Base-by-base conservation (phyloP, 2,329 filamentous ascomycete genomes). In the Monosporascus ibericus region DNA sequence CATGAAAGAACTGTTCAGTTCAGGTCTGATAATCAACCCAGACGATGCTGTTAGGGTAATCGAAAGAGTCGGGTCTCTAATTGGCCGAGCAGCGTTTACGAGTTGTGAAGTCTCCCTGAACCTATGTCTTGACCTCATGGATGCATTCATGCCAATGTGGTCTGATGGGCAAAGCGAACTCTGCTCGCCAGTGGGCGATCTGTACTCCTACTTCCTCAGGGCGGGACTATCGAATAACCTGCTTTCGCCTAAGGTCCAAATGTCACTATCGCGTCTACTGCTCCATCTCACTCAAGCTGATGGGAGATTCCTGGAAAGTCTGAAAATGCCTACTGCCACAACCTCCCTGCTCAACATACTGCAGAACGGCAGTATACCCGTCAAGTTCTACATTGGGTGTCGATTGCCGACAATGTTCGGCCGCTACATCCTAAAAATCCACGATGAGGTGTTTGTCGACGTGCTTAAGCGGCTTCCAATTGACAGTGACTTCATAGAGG, bases 391-490 rank as follows among this genome's bases (percentile, higher is more conserved):
- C 54, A 81, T 96, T 50, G 86, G 87, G 0, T 75, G 82, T 51
- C 78, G 79, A 3, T 74, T 97, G 18, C 82, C 90, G 0, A 75
- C 76, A 6, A 77, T 99, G 25, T 99, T 99, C 67, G 80, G 84
- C 14, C 78, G 88, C 2, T 97, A 88, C 63, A 78, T 92, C n/a
- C 77, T 96, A 1, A 87, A 86, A 59, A 77, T 87, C 46, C 94
- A 99, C 61, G 89, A 95, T 52, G 81, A 84, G 6, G 82, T 97
- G 15, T 90, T 96, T 57, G 78, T 90, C 37, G 90, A 97, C 64
- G 80, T 99, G 14, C 74, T 95, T n/a, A 77, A 82, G 18, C 88
- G 79, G 59, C 75, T 99, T n/a, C 90, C 92, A 0, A 78, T 77
- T 3, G 84, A 95, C 57, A 74, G 80, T 5, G 81, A 84, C 34